Evolutionary conservation across 495 filamentous ascomycete genomes (phyloP).

Genomic region (Neurospora sp.): DNA sequence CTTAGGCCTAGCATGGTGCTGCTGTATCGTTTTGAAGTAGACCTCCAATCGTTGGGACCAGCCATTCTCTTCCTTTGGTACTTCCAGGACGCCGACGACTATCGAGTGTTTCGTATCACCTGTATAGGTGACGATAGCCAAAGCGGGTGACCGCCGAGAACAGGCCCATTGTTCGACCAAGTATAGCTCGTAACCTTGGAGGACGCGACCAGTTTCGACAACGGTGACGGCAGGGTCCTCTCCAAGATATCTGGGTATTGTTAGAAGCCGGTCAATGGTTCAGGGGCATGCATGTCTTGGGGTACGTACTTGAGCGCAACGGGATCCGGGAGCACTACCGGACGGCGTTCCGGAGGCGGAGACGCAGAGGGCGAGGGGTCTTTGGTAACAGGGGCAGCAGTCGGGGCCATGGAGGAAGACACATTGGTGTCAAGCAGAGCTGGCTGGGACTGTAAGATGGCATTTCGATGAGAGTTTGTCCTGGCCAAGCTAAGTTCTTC

Average conservation of each 20-base stretch:
- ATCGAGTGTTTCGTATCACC: slow-evolving; percentile 73
- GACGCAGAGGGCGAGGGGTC: slow-evolving; percentile 4
- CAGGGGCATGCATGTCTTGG: neutral
- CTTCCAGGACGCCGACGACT: slow-evolving; percentile 68
- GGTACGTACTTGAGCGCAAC: slow-evolving; percentile 50
- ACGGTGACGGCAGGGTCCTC: slow-evolving; percentile 72
- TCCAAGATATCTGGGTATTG: slow-evolving; percentile 60
- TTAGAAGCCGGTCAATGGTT: neutral
- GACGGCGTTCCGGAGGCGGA: slow-evolving; percentile 24
- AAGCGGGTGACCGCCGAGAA: slow-evolving; percentile 79
- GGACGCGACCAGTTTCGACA: slow-evolving; percentile 53
- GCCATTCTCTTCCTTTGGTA: slow-evolving; percentile 66
- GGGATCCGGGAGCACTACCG: slow-evolving; percentile 62
- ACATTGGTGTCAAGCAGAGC: slow-evolving; percentile 4
- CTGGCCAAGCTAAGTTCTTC: slow-evolving; percentile 23
- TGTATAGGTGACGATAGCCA: slow-evolving; percentile 88
- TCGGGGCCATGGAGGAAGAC: slow-evolving; percentile 3
- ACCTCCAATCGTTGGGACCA: slow-evolving; percentile 73
- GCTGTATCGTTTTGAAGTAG: slow-evolving; percentile 78
- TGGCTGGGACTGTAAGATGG: neutral
- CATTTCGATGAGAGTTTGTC: slow-evolving; percentile 10
- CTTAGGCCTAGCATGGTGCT: slow-evolving; percentile 72
- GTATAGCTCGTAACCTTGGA: slow-evolving; percentile 87
- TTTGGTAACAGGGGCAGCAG: slow-evolving; percentile 5
- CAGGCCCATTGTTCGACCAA: slow-evolving; percentile 98